Base-by-base conservation (phyloP, 768 basidiomycete genomes). In the Cubamyces sp. region DNA sequence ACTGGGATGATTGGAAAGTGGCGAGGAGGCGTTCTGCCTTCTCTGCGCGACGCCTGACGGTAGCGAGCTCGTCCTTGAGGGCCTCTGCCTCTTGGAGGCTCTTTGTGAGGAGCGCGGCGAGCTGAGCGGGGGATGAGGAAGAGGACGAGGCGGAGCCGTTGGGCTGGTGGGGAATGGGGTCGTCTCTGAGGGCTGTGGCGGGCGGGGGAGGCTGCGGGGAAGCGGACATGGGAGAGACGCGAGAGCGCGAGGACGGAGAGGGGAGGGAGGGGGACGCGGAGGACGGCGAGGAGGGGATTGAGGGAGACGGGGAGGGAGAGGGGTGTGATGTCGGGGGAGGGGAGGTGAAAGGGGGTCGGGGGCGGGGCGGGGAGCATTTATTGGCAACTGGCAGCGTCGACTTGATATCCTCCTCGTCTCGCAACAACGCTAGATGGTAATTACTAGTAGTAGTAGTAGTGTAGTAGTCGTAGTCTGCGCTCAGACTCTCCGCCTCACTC, bases 21-120 rank as follows among this genome's bases (percentile, higher is more conserved):
- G 68, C 54, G 54, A 81, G 64, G 45, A 79, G 74, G 0, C 82
- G 77, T 53, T 88, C 88, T 0, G 82, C 78, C 64, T 82, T 79
- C 45, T 87, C 86, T 0, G 82, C 82, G 47, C 85, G 80, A 55
- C 78, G 80, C 34, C 73, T 71, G 0, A 74, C 61, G 0, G 64
- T 18, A 1, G 68, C 60, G 64, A 88, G 82, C 60, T 88, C 84
- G 39, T 75, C 77, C 19, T 79, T 76, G 49, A 88, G 79, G 21
- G 54, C 14, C 12, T 88, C 87, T 39, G 74, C 70, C 47, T 88
- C 86, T 65, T 75, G 76, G 67, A 83, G 84, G 48, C 82, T 78
- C 40, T 80, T 75, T 5, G 82, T 69, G 69, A 90, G 84, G 50
- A 88, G 79, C 7, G 76, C 66, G 15, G 87, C 86, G 68, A 89